phyloP scores from a whole-genome alignment of 768 basidiomycete genomes.

The Phylloporus sp. region DNA sequence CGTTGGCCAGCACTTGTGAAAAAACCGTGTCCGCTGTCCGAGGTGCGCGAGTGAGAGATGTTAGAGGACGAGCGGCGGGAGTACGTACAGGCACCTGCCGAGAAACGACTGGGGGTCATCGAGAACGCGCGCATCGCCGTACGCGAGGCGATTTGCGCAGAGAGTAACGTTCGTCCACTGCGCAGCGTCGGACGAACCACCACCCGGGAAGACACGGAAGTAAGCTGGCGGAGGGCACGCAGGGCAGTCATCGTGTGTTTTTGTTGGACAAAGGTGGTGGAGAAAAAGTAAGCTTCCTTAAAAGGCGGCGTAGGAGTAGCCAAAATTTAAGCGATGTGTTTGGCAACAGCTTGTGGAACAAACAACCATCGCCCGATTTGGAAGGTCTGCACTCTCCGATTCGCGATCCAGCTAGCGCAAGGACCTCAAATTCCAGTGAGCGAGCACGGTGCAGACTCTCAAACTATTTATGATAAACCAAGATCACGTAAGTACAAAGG shows the following conservation, averaged over 20 bases:
- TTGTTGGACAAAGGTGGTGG: neutral
- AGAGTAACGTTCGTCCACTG: slow-evolving; percentile 19
- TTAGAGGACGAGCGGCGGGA: no score
- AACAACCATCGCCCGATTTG: slow-evolving; percentile 23
- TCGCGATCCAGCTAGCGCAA: no score
- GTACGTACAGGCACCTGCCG: slow-evolving; percentile 43
- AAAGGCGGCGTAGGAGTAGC: neutral
- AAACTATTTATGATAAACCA: no score
- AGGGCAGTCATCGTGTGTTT: slow-evolving; percentile 53
- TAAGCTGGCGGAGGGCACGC: slow-evolving; percentile 55
- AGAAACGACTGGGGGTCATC: slow-evolving; percentile 34
- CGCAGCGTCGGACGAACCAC: slow-evolving; percentile 21
- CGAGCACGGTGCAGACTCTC: no score
- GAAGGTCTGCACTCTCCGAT: slow-evolving; percentile 6
- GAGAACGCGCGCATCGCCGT: slow-evolving; percentile 37
- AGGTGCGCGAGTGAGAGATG: neutral
- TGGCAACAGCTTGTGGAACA: slow-evolving; percentile 30
- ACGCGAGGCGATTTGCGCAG: slow-evolving; percentile 12
- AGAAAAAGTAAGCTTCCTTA: neutral
- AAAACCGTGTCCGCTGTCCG: slow-evolving; percentile 66
- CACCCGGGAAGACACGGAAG: slow-evolving; percentile 41
- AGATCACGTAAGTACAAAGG: no score
- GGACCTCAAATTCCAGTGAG: neutral
- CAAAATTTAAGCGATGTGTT: slow-evolving; percentile 30
- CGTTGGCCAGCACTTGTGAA: slow-evolving; percentile 68